Conservation (phyloP, 2,329 filamentous ascomycete species). For the Neopestalotiopsis sp. region DNA sequence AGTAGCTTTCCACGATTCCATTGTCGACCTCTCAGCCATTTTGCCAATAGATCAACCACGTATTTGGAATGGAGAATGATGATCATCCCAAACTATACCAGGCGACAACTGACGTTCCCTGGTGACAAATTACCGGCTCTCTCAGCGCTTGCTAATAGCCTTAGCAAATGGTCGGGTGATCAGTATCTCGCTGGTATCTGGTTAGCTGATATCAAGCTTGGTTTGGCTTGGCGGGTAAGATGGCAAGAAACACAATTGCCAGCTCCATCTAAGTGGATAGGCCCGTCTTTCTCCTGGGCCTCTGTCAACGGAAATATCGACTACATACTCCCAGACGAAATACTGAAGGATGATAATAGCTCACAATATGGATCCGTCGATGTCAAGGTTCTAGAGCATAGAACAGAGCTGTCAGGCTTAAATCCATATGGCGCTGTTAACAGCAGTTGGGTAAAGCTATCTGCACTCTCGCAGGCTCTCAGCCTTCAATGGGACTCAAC, state of each 20-base stretch:
- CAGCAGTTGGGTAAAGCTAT: not conserved
- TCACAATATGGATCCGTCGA: not conserved
- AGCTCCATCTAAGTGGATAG: not conserved
- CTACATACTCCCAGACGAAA: not conserved
- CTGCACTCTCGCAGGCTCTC: not conserved
- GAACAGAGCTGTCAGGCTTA: not conserved
- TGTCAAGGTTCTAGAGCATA: not conserved
- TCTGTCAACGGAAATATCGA: not conserved
- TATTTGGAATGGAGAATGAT: not conserved
- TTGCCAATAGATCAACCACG: not conserved
- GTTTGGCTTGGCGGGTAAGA: not conserved
- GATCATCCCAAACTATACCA: not conserved
- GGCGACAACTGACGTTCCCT: not conserved
- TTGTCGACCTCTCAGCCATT: not conserved
- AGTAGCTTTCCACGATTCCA: not conserved
- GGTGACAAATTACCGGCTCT: not conserved
- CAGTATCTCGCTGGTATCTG: conserved; percentile 1
- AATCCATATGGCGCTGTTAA: not conserved
- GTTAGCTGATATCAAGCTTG: not conserved
- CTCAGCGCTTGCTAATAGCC: not conserved
- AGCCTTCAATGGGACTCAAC: not conserved
- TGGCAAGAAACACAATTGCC: not conserved
- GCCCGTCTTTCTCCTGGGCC: not conserved
- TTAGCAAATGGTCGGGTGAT: not conserved
- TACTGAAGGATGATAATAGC: not conserved